Percentiles rank a stretch among this genome's conserved stretches.
phyloP scores from a whole-genome alignment of 805 yeast genomes.

The Candida maltosa region DNA sequence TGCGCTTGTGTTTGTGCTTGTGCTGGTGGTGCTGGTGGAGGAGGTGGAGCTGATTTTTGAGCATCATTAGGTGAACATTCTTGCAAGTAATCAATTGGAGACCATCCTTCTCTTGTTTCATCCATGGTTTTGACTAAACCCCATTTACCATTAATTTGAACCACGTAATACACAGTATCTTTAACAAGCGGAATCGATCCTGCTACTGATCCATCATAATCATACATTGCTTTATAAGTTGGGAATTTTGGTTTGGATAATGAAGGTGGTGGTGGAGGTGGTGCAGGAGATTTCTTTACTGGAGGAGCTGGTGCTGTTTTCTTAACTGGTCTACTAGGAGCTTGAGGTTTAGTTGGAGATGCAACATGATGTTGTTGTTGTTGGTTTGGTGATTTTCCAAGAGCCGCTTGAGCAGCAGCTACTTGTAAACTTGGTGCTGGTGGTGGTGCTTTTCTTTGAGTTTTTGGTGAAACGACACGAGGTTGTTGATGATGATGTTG shows the following conservation, averaged over 20 bases:
- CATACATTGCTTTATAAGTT: slow-evolving; percentile 80
- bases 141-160: slow-evolving; percentile 88
- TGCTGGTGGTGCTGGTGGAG: slow-evolving; percentile 39
- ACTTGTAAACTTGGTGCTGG: slow-evolving; percentile 13
- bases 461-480: slow-evolving; percentile 6
- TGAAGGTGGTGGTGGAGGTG: slow-evolving; percentile 65
- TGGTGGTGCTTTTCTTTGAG: slow-evolving; percentile 13
- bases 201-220: slow-evolving; percentile 81
- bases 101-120: slow-evolving; percentile 89
- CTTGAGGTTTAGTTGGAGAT: slow-evolving; percentile 15
- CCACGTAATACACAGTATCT: slow-evolving; percentile 73
- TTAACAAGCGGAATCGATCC: slow-evolving; percentile 76
- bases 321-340: slow-evolving; percentile 24
- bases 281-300: slow-evolving; percentile 36
- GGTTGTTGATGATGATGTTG: slow-evolving; percentile 8
- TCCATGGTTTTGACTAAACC: slow-evolving; percentile 79
- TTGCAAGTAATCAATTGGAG: slow-evolving; percentile 87
- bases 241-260: slow-evolving; percentile 64
- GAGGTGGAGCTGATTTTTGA: slow-evolving; percentile 16
- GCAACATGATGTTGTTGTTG: slow-evolving; percentile 2
- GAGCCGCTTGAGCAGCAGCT: slow-evolving; percentile 10
- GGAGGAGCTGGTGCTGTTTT: slow-evolving; percentile 66
- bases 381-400: slow-evolving; percentile 9
- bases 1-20: slow-evolving; percentile 13
- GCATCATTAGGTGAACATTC: slow-evolving; percentile 49